phyloP scores from a whole-genome alignment of 1,139 yeast species.

The Candida buenavistaensis region DNA sequence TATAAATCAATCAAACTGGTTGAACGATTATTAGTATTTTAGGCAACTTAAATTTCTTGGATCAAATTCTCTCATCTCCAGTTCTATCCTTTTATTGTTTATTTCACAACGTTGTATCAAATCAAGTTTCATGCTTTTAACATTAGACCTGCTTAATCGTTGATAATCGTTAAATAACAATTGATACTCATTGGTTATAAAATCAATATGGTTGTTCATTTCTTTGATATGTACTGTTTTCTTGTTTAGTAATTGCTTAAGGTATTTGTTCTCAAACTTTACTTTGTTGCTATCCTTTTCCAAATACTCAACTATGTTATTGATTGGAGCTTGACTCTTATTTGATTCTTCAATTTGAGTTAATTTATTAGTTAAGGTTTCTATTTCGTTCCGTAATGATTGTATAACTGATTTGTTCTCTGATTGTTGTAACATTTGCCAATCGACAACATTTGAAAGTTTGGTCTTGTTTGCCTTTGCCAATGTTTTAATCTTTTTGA shows the following conservation, averaged over 20 bases:
- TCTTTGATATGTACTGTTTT: conserved; percentile 27
- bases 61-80: conserved; percentile 12
- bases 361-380: conserved; percentile 28
- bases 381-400: conserved; percentile 32
- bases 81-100: conserved; percentile 2
- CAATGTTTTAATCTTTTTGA: conserved; percentile 63
- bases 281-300: conserved; percentile 31
- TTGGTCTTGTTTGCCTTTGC: conserved; percentile 51
- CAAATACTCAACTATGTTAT: conserved; percentile 30
- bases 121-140: conserved; percentile 6
- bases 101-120: conserved; percentile 6
- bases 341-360: conserved; percentile 7
- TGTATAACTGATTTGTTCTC: conserved; percentile 29
- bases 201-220: conserved; percentile 27
- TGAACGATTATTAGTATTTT: too few species aligned
- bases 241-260: conserved; percentile 20
- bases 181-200: conserved; percentile 27
- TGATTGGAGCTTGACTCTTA: conserved; percentile 13
- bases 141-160: not conserved
- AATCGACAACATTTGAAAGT: conserved; percentile 29
- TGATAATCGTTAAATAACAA: conserved; percentile 8
- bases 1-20: too few species aligned
- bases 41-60: too few species aligned
- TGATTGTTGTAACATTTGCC: conserved; percentile 28
- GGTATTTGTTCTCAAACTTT: conserved; percentile 37